Conservation (phyloP, 1,284 basidiomycete genomes). For the Cryptococcus hybrid region DNA sequence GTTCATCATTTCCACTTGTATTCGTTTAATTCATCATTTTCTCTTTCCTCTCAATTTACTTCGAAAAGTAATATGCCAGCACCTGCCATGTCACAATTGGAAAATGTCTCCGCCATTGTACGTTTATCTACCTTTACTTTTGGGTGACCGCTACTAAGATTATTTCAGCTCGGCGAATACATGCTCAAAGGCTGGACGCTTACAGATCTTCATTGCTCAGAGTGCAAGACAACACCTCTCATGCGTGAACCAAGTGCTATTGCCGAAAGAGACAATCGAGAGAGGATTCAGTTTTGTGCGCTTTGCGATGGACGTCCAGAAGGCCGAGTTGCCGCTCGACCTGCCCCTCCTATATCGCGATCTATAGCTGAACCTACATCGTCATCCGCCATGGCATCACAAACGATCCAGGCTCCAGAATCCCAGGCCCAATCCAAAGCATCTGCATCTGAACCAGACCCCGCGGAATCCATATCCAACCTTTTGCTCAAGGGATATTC, state of each 20-base stretch:
- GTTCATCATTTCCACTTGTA: too few relatives aligned
- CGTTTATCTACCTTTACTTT: background rate
- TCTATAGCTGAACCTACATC: background rate
- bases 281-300: constrained; percentile 48
- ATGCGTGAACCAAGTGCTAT: constrained; percentile 44
- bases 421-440: constrained; percentile 3
- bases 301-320: constrained; percentile 39
- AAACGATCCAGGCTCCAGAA: background rate
- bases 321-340: constrained; percentile 1
- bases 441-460: constrained; percentile 10
- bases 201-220: constrained; percentile 45
- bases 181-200: constrained; percentile 52
- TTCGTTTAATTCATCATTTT: too few relatives aligned
- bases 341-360: background rate
- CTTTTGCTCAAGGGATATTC: constrained; percentile 47
- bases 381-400: background rate
- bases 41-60: too few relatives aligned
- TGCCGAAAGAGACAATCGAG: constrained; percentile 27
- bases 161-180: constrained; percentile 48
- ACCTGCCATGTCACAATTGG: too few relatives aligned
- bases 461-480: constrained; percentile 35
- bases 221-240: constrained; percentile 42
- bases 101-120: constrained; percentile 29
- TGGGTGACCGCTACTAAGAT: background rate
- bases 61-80: too few relatives aligned